Evolutionary conservation across 495 filamentous ascomycete species (phyloP).

Genomic region (Hyaloscypha finlandica): DNA sequence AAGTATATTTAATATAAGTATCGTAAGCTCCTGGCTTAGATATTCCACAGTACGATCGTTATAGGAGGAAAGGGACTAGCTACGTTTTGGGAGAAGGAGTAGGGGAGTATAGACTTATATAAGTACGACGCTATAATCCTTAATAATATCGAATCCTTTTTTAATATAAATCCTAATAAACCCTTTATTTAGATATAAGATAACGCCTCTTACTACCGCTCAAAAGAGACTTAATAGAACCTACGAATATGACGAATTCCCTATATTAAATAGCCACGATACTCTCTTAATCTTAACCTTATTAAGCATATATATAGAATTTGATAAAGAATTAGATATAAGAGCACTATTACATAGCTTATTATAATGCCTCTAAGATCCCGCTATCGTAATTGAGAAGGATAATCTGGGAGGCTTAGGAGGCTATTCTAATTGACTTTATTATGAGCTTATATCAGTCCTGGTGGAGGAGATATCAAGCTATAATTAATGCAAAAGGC

Average conservation of each 20-base stretch:
- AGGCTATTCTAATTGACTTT: constrained; percentile 16
- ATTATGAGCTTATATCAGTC: constrained; percentile 10
- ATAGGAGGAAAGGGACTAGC: too few relatives aligned
- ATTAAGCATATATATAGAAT: constrained; percentile 37
- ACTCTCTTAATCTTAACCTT: constrained; percentile 34
- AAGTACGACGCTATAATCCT: too few relatives aligned
- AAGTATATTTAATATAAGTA: too few relatives aligned
- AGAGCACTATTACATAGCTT: constrained; percentile 15
- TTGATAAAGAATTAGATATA: constrained; percentile 21
- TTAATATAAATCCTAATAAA: too few relatives aligned
- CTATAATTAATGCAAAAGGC: too few relatives aligned
- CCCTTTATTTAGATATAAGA: too few relatives aligned
- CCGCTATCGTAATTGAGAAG: not conserved
- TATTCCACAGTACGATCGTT: too few relatives aligned
- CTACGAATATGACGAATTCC: constrained; percentile 13
- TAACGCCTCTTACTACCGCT: constrained; percentile 22
- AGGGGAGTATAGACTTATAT: too few relatives aligned
- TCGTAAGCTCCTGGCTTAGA: too few relatives aligned
- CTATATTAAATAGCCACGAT: constrained; percentile 29
- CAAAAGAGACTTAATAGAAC: not conserved
- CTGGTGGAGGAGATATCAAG: constrained; percentile 8
- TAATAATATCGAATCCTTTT: too few relatives aligned
- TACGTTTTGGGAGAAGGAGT: too few relatives aligned
- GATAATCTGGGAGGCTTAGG: constrained; percentile 15
- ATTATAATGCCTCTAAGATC: too few relatives aligned